Evolutionary conservation across 495 filamentous ascomycete species (phyloP), one percentile per base, ranked within the genome.

Genomic region (Penicillium alfredii): DNA sequence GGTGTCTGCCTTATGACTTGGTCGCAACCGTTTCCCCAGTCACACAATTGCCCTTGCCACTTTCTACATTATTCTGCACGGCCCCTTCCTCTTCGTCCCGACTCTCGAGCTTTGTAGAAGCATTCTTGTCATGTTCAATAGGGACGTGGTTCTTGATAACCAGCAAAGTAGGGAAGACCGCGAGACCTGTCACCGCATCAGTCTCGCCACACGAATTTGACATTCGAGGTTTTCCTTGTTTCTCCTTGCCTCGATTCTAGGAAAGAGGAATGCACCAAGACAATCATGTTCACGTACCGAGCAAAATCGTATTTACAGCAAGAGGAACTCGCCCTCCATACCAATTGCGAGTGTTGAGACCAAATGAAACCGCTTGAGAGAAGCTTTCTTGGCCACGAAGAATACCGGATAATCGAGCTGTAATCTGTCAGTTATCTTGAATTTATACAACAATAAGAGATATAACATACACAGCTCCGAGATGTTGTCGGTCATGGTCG

Each of bases 311-410:
- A 25, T 72, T 73, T 0, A 73, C 66, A 3, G 66, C 63, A 23
- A 73, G 45, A 16, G 68, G 69, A 13, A 73, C 68, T 17, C 69
- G 42, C 6, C 69, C 68, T 0, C 67, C 69, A 24, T 58, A 46
- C 69, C 67, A 73, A 13, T 67, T 53, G 4, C 51, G 48, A 0
- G 66, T 67, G 28, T 69, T 71, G 1, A 81, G 35, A 3, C 77
- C 77, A 42, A 71, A 80, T 12, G 74, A 76, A 3, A 82, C 47
- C 4, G 78, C 78, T 49, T 80, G 71, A 42, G 71, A 71, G 17
- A 76, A 78, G 24, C 74, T 77, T 42, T 81, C 76, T 2, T 75
- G 77, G 1, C 74, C 77, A 29, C 77, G 63, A 4, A 82, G 58
- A 24, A 81, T 63, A 14, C 73, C 77, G 0, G 76, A 67, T 21